Percentiles rank a stretch among this genome's conserved stretches.
These are phyloP conservation scores for Claviceps monticola DNA, from an alignment of 2,329 filamentous ascomycete genomes.

Conservation along the genomic window DNA sequence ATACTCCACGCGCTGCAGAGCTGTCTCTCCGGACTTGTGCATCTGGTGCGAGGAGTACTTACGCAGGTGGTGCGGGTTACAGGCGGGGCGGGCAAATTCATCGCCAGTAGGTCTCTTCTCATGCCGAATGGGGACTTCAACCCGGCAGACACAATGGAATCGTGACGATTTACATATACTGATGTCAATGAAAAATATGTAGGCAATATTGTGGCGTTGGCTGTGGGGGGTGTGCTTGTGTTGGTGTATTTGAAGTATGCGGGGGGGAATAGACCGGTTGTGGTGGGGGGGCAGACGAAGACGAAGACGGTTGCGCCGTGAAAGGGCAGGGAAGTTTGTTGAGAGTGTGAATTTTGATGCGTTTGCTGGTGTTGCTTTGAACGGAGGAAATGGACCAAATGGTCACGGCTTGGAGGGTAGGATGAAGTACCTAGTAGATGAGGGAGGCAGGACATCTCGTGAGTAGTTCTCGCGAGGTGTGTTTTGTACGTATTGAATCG, in stretches of 20 bases:
- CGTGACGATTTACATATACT: too few relatives aligned
- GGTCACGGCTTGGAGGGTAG: background rate
- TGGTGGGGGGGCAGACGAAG: constrained; percentile 15
- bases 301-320: constrained; percentile 19
- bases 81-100: constrained; percentile 25
- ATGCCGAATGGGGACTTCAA: too few relatives aligned
- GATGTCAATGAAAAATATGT: too few relatives aligned
- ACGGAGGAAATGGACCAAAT: background rate
- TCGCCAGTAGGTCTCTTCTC: constrained; percentile 18
- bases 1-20: constrained; percentile 19
- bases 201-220: constrained; percentile 24
- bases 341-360: too few relatives aligned
- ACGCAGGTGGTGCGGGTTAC: constrained; percentile 23
- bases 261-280: constrained; percentile 15
- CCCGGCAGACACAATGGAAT: too few relatives aligned
- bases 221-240: constrained; percentile 18
- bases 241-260: constrained; percentile 22
- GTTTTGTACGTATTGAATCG: too few relatives aligned
- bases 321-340: background rate
- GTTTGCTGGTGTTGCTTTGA: too few relatives aligned
- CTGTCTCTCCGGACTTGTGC: constrained; percentile 24
- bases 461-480: too few relatives aligned
- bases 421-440: too few relatives aligned
- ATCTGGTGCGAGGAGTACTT: constrained; percentile 21
- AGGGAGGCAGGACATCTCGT: too few relatives aligned